Evolutionary conservation across 176 grass and related monocot genomes (phyloP), one percentile per base, ranked within the genome.

Genomic region (Puya raimondii): DNA sequence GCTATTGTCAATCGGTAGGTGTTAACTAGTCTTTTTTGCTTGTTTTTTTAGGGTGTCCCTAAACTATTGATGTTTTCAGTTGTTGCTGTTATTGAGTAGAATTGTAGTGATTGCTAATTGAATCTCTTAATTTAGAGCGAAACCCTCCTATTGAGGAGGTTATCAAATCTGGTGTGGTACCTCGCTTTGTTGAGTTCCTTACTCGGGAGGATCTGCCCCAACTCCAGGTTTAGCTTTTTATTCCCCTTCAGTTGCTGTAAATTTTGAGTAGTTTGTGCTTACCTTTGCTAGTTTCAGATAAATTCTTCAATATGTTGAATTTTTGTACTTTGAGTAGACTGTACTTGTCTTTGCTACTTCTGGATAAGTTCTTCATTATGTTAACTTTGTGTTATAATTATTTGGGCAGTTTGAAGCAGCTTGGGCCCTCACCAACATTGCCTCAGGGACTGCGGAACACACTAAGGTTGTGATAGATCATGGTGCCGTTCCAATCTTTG

Each of bases 391-490:
- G 33, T 42, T 42, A 42, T 42, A 42, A 22, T 86, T 21, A 23
- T 10, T 68, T 72, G 61, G 61, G 51, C 72, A 94, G 95, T 91
- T 99, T 67, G 95, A 99, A 88, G 90, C 95, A 47, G 95, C 95
- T 14, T 94, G 95, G 95, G 95, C 90, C 51, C 90, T 99, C 14
- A 99, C 95, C 70, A 99, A 99, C 74, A 99, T 99, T 75, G 95
- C 95, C 20, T 99, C 95, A 33, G 95, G 95, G 18, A 99, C 95
- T 50, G 93, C 95, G 1, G 95, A 99, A 49, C 91, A 99, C 67
- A 99, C 95, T 0, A 99, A 88, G 82, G 95, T 94, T 68, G 95
- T 99, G 29, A 99, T 99, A 66, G 95, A 99, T 78, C 89, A 93
- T 82, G 95, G 95, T 4, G 90, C 95, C 64, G 95, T 99, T 76